Evolutionary conservation across 495 filamentous ascomycete genomes (phyloP), one percentile per base, ranked within the genome.

Genomic region (Penicillium silybi): DNA sequence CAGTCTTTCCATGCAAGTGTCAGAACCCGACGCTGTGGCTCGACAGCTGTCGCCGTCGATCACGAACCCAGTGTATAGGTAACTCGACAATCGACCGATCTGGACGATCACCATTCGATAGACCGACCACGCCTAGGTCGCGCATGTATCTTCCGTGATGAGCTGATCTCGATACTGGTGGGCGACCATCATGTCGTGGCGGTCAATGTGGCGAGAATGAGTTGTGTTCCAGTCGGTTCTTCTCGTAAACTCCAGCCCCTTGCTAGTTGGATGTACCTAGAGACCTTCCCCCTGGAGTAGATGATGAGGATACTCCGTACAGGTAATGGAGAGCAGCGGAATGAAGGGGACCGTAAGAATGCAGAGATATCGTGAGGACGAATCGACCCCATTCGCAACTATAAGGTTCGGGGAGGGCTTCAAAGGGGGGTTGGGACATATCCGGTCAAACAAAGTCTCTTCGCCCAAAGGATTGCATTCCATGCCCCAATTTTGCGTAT

Each of bases 11-110:
- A 47, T 44, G 54, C 52, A 52, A 52, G 42, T 61, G 58, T 59
- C 53, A 57, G 29, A 68, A 66, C 70, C 70, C 68, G 66, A 67
- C 68, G 66, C 47, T 61, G 26, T 57, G 70, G 70, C 56, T 54
- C 62, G 54, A 50, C 50, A 61, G 55, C 53, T 68, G 65, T 57
- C 44, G 46, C 46, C 41, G 61, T 58, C 58, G 62, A 66, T 69
- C 69, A 48, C 54, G 41, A 46, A 49, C 51, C 40, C 44, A 17
- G 16, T 18, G 29, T 55, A 19, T 16, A 34, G 50, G 16, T 40
- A 25, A 32, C 20, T 19, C 29, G 35, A 52, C 16, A 27, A 6
- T 41, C 18, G 48, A 46, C 22, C 41, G 20, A 44, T 53, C 44
- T 52, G 26, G 54, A 50, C 53, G 46, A n/a, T n/a, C n/a, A n/a